phyloP scores from a whole-genome alignment of 2,329 filamentous ascomycete species.

The Thielaviopsis euricoi region DNA sequence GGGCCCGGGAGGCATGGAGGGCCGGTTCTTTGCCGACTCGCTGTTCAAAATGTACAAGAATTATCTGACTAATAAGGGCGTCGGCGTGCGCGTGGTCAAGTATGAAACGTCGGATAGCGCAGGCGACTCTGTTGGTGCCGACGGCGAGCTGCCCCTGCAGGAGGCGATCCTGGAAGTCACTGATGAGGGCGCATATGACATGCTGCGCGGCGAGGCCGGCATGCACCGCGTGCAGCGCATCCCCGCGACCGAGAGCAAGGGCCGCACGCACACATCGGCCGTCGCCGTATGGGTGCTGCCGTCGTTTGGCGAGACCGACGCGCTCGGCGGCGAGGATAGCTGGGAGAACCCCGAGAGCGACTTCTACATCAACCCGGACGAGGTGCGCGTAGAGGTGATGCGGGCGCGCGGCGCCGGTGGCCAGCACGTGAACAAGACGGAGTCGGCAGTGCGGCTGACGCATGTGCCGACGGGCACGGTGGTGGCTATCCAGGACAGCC shows the following conservation, averaged over 20 bases:
- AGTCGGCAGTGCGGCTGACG: conserved; percentile 84
- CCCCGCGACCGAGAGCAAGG: conserved; percentile 77
- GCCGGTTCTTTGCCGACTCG: conserved; percentile 75
- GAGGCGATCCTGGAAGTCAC: conserved; percentile 81
- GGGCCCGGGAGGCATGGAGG: conserved; percentile 81
- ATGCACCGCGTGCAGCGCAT: conserved; percentile 93
- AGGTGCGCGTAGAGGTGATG: conserved; percentile 80
- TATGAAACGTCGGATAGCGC: conserved; percentile 57
- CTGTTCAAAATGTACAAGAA: conserved; percentile 78
- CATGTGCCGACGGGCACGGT: conserved; percentile 75
- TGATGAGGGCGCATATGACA: conserved; percentile 59
- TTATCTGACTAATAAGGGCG: conserved; percentile 54
- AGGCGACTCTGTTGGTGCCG: conserved; percentile 32
- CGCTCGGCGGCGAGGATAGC: conserved; percentile 37
- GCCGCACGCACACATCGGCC: conserved; percentile 83
- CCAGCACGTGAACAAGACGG: conserved; percentile 97
- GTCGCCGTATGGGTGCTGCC: conserved; percentile 87
- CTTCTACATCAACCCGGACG: conserved; percentile 73
- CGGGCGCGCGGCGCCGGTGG: conserved; percentile 80
- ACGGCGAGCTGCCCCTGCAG: conserved; percentile 53
- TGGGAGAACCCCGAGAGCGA: conserved; percentile 76
- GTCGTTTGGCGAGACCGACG: conserved; percentile 47
- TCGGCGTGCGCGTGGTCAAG: conserved; percentile 55
- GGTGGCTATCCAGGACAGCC: conserved; percentile 82
- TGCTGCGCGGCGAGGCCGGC: conserved; percentile 73